phyloP scores from a whole-genome alignment of 2,329 filamentous ascomycete genomes.

The Hymenoscyphus occultus region DNA sequence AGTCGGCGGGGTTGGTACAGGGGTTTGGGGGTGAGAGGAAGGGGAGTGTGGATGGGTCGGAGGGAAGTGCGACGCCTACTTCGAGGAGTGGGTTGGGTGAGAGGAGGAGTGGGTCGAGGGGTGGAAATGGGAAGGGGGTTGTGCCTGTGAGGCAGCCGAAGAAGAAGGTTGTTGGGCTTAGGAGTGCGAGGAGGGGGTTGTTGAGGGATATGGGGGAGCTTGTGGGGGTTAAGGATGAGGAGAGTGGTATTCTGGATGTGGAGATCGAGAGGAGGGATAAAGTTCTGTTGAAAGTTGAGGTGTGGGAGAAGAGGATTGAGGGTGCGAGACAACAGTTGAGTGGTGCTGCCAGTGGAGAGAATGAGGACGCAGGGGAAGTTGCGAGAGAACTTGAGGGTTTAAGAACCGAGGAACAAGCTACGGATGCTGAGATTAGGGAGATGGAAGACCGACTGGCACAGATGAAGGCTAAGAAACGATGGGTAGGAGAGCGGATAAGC shows the following conservation, averaged over 20 bases:
- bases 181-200: conserved; percentile 62
- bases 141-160: conserved; percentile 60
- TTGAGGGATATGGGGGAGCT: conserved; percentile 61
- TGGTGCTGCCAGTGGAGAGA: conserved; percentile 45
- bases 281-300: conserved; percentile 56
- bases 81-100: conserved; percentile 16
- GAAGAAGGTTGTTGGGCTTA: conserved; percentile 52
- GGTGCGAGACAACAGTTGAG: conserved; percentile 49
- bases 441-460: conserved; percentile 62
- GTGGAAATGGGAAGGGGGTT: conserved; percentile 36
- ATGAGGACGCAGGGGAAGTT: conserved; percentile 49
- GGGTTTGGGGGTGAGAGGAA: conserved; percentile 28
- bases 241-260: conserved; percentile 57
- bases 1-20: conserved; percentile 46
- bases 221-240: conserved; percentile 64
- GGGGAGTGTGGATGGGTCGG: conserved; percentile 41
- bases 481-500: conserved; percentile 57
- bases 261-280: conserved; percentile 55
- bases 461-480: conserved; percentile 58
- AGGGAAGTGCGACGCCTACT: conserved; percentile 37
- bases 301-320: conserved; percentile 45
- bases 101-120: conserved; percentile 19
- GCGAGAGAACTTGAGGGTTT: conserved; percentile 60
- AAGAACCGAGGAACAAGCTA: conserved; percentile 48
- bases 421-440: conserved; percentile 63